phyloP scores from a whole-genome alignment of 2,329 filamentous ascomycete genomes.

The Magnaporthiopsis incrustans region DNA sequence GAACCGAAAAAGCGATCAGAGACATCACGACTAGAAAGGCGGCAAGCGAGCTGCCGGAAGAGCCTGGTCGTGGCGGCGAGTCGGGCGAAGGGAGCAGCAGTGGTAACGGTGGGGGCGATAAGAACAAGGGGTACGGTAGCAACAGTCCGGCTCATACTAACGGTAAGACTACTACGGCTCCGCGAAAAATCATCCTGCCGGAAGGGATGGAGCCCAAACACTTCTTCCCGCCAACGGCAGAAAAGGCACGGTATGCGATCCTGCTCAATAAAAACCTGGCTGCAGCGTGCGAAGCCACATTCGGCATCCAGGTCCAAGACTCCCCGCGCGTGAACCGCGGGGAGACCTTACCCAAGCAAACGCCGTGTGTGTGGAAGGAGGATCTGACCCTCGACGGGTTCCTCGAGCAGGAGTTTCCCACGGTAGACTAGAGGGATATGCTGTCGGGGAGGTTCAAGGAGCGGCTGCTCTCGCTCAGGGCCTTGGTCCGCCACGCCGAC shows the following conservation, averaged over 20 bases:
- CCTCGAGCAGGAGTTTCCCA: neutral
- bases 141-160: too few relatives aligned
- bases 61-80: too few relatives aligned
- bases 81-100: too few relatives aligned
- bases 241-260: neutral
- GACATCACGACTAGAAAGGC: too few relatives aligned
- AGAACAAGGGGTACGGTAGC: too few relatives aligned
- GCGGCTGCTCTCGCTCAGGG: conserved; percentile 1
- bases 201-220: conserved; percentile 2
- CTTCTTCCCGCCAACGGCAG: neutral
- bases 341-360: neutral
- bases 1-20: too few relatives aligned
- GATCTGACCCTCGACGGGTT: conserved; percentile 1
- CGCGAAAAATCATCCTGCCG: neutral
- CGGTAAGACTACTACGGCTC: too few relatives aligned
- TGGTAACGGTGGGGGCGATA: too few relatives aligned
- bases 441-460: conserved; percentile 3
- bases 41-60: too few relatives aligned
- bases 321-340: neutral
- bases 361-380: conserved; percentile 2
- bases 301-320: conserved; percentile 1
- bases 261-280: neutral
- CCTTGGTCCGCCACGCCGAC: conserved; percentile 3
- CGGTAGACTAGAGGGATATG: neutral
- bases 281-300: neutral